These are phyloP conservation scores for Cladosporium velox DNA, from an alignment of 2,329 filamentous ascomycete species.

Conservation along the genomic window DNA sequence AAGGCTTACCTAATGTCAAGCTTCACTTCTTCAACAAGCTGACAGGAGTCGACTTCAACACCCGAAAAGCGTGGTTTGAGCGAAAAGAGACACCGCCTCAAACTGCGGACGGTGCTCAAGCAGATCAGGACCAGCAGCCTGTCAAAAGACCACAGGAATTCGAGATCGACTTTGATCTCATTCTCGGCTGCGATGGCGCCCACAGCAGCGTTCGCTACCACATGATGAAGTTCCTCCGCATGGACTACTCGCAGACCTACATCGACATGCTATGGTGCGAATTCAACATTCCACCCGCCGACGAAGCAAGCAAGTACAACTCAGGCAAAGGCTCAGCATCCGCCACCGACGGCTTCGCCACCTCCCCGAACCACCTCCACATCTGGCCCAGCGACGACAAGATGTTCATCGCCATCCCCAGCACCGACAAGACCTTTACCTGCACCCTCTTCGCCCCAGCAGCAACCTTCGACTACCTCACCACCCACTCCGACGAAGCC, in stretches of 20 bases:
- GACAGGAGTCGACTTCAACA: slow-evolving; percentile 80
- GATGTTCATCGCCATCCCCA: slow-evolving; percentile 98
- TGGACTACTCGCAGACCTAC: slow-evolving; percentile 92
- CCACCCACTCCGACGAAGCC: slow-evolving; percentile 52
- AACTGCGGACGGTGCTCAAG: slow-evolving; percentile 39
- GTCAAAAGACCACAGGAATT: slow-evolving; percentile 58
- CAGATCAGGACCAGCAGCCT: slow-evolving; percentile 38
- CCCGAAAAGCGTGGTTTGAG: slow-evolving; percentile 86
- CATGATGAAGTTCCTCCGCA: slow-evolving; percentile 89
- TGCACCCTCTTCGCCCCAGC: slow-evolving; percentile 89
- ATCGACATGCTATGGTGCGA: slow-evolving; percentile 98
- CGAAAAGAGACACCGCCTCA: slow-evolving; percentile 29
- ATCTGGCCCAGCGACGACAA: slow-evolving; percentile 81
- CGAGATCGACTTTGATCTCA: slow-evolving; percentile 83
- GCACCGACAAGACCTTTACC: slow-evolving; percentile 87
- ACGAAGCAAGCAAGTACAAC: slow-evolving; percentile 37
- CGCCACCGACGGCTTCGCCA: slow-evolving; percentile 62
- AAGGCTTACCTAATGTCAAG: slow-evolving; percentile 82
- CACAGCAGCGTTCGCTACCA: slow-evolving; percentile 90
- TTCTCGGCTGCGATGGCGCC: slow-evolving; percentile 93
- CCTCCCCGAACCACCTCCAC: slow-evolving; percentile 90
- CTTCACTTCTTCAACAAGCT: slow-evolving; percentile 93
- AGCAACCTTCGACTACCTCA: slow-evolving; percentile 64
- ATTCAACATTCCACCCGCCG: slow-evolving; percentile 68
- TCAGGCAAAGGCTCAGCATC: slow-evolving; percentile 31